Evolutionary conservation across 352 stramenopile species (phyloP), one percentile per base, ranked within the genome.

Genomic region (Halophytophthora polymorphica): DNA sequence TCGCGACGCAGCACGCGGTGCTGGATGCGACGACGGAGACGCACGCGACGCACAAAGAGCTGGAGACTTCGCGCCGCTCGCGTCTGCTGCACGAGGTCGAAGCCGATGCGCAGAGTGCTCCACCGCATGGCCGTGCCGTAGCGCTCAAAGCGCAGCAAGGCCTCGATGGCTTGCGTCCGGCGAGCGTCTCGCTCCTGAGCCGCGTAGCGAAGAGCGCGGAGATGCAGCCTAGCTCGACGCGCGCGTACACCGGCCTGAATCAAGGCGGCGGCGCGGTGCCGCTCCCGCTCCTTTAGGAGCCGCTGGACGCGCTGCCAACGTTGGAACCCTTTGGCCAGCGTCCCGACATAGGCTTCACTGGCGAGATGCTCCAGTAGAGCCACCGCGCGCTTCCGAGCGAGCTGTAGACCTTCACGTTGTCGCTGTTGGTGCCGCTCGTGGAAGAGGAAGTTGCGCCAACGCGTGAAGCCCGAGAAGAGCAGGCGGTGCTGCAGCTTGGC

Each of bases 401-500:
- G 33, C 19, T 29, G 23, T 66, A 66, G 48, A 43, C 57, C 61
- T 40, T 58, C 50, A 0, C 52, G 50, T 19, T 70, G 57, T n/a
- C 62, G 50, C 7, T 77, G 64, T 36, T 64, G 39, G 0, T 49
- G 43, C 15, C 35, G 55, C 14, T 58, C 48, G 1, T 21, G 22
- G 15, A 66, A 12, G 5, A 64, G 13, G 10, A 67, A 61, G 18
- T 51, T 47, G 11, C 60, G 25, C 81, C 78, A 90, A 10, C 53
- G 67, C n/a, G 54, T 39, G 33, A 82, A 82, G 11, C 64, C 58
- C 12, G 71, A 51, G 35, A 64, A 83, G 17, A 87, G 38, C 35
- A 87, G 53, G 13, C 72, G 69, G 15, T 83, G 59, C 58, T 92
- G 81, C 2, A 92, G 59, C 53, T 84, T 87, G 2, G 70, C 60